Conservation (phyloP, 352 stramenopile species). For the Pythium sp. region DNA sequence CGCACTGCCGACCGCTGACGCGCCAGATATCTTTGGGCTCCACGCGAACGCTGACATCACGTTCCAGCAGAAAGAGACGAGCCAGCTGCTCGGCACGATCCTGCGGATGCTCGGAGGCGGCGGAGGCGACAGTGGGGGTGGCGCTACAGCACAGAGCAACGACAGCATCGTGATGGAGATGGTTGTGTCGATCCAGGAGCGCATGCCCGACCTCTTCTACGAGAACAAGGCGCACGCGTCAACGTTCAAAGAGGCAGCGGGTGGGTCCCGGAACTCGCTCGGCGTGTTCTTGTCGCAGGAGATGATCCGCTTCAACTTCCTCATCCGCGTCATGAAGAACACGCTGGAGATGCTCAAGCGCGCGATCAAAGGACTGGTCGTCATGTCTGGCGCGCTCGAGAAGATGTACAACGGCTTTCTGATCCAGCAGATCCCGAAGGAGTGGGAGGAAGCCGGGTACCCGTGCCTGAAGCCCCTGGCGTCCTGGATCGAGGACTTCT, state of each 20-base stretch:
- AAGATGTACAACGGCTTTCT: conserved; percentile 92
- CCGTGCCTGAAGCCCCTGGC: conserved; percentile 90
- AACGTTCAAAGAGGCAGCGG: conserved; percentile 78
- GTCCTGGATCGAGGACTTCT: conserved; percentile 93
- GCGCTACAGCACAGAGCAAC: conserved; percentile 45
- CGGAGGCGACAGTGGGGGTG: conserved; percentile 44
- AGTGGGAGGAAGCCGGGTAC: conserved; percentile 90
- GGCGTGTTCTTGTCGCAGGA: conserved; percentile 92
- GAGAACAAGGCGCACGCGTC: conserved; percentile 62
- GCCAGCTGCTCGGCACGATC: conserved; percentile 66
- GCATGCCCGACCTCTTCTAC: conserved; percentile 70
- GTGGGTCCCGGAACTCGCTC: conserved; percentile 91
- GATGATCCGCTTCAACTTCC: conserved; percentile 88
- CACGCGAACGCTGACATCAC: conserved; percentile 94
- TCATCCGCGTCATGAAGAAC: conserved; percentile 84
- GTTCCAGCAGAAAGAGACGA: conserved; percentile 92
- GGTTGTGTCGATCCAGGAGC: conserved; percentile 74
- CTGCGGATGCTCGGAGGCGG: conserved; percentile 63
- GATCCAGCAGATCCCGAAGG: conserved; percentile 84
- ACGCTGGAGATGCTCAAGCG: conserved; percentile 86
- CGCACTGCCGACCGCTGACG: conserved; percentile 77
- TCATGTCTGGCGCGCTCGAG: conserved; percentile 89
- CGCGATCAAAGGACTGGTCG: conserved; percentile 88
- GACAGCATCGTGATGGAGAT: conserved; percentile 85
- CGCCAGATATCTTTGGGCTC: conserved; percentile 91